These are phyloP conservation scores for Fraxinus sp. DNA, from an alignment of 305 asterid genomes.

Conservation along the genomic window DNA sequence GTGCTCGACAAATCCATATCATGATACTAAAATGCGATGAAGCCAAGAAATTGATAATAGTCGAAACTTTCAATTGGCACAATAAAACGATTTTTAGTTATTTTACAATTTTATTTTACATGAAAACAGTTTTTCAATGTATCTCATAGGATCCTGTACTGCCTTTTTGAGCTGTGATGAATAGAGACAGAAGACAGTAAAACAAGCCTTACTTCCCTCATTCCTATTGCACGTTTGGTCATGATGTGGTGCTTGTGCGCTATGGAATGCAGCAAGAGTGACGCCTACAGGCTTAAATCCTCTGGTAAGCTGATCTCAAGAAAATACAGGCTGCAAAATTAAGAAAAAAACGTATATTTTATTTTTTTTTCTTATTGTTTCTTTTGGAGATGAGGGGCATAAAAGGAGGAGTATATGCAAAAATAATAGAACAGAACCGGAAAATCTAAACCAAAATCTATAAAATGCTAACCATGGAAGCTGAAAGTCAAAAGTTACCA, in stretches of 20 bases:
- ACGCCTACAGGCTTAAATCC: slow-evolving; percentile 63
- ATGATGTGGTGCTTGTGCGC: background rate
- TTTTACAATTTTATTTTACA: background rate
- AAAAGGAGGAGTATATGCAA: background rate
- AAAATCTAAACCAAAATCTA: background rate
- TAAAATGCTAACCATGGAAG: background rate
- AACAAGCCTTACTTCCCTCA: background rate
- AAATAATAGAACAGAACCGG: no score
- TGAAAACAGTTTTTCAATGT: background rate
- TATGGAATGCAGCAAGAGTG: background rate
- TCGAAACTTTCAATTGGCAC: background rate
- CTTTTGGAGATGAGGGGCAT: no score
- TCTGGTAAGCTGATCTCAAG: slow-evolving; percentile 81
- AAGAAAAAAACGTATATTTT: background rate
- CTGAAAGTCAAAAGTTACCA: background rate
- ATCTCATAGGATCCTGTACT: background rate
- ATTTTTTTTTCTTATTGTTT: background rate
- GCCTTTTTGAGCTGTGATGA: background rate
- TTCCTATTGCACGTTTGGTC: background rate
- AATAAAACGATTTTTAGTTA: background rate
- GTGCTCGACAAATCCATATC: background rate
- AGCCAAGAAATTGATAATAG: background rate
- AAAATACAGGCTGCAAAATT: slow-evolving; percentile 71
- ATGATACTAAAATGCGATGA: background rate
- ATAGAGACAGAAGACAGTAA: background rate